Percentiles rank a stretch among this genome's conserved stretches.
Conservation (phyloP, 2,329 filamentous ascomycete genomes). For the Apiospora rasikravindrae region DNA sequence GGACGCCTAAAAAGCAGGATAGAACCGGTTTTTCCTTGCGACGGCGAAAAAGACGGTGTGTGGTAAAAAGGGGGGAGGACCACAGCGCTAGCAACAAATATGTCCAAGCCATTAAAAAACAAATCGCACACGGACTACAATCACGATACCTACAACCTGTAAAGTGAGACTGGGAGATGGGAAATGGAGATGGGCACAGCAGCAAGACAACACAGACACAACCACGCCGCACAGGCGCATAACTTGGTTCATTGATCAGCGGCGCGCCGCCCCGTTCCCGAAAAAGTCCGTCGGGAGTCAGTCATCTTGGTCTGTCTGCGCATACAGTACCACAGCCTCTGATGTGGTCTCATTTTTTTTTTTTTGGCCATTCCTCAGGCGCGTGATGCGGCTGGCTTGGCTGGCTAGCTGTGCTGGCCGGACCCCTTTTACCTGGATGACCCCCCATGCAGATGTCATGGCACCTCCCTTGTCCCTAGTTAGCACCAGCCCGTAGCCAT, state of each 20-base stretch:
- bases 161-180: background rate
- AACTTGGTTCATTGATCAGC: background rate
- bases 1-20: no score
- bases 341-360: background rate
- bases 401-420: background rate
- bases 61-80: background rate
- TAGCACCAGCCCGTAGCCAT: background rate
- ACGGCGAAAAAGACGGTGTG: background rate
- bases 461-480: background rate
- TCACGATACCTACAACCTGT: background rate
- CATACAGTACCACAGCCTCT: background rate
- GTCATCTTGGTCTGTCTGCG: background rate
- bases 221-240: background rate
- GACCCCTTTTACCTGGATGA: conserved; percentile 4
- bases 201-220: background rate
- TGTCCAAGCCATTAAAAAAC: background rate
- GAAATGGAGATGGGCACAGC: background rate
- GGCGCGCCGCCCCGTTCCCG: background rate
- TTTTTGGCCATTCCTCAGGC: background rate
- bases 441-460: background rate
- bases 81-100: no score
- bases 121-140: background rate
- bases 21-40: background rate
- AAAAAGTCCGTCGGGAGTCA: background rate
- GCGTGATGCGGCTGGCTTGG: conserved; percentile 6